Evolutionary conservation across 768 basidiomycete species (phyloP), one percentile per base, ranked within the genome.

Genomic region (Lactifluus pinguis): DNA sequence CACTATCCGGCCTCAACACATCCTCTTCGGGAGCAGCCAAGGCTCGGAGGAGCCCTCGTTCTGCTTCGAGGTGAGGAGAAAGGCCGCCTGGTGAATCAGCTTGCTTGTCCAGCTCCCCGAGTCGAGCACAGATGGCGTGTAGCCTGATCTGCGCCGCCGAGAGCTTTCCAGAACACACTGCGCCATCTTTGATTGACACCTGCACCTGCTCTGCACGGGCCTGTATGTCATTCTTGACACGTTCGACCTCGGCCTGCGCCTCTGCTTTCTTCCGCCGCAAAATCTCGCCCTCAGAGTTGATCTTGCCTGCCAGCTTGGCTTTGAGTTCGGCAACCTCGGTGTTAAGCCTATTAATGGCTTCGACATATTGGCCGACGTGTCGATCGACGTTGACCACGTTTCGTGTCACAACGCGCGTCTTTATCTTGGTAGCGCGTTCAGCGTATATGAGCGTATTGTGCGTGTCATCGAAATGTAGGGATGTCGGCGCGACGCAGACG

Each of bases 391-490:
- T 94, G 68, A 95, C 87, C 34, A 95, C 88, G 70, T 99, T 98
- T 49, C 92, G 82, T 1, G 95, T 94, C 61, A 98, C 86, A 57
- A 98, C 93, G 72, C 92, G 95, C 17, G 95, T 98, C 77, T 95
- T 95, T 75, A 99, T 98, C 77, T 94, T 92, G 61, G 97, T 97
- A 30, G 97, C 95, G 49, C 95, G 88, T 68, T 99, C 95, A 25
- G 97, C 97, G 72, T 98, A 99, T 62, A 97, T 78, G 51, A 99
- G 86, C 2, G 97, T 98, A 71, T 99, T 99, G 71, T 97, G 93
- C 36, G 97, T 98, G 72, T 99, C 97, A 69, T 98, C 97, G 71
- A 98, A 97, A 74, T 99, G 94, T 41, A 82, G 82, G 41, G 93
- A 94, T 5, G 94, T 93, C 1, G 97, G 97, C 0, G 94, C 94